phyloP scores from a whole-genome alignment of 805 yeast species.

The Candida incommunis region DNA sequence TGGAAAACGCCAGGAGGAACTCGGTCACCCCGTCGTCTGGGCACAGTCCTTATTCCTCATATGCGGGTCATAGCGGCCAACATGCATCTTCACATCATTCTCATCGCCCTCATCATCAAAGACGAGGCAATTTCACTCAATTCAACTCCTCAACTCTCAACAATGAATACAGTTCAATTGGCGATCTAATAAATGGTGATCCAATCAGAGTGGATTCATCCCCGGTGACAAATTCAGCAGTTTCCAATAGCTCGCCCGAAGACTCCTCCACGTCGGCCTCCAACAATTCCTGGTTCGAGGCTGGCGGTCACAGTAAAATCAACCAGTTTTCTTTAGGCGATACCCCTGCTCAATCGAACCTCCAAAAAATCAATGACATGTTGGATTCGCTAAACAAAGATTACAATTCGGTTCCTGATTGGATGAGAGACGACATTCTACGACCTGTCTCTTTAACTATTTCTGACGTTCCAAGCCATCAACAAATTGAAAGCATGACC shows the following conservation, averaged over 20 bases:
- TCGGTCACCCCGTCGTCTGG: not conserved
- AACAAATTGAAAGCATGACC: not conserved
- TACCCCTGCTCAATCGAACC: not conserved
- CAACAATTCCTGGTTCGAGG: not conserved
- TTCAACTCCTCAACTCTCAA: not conserved
- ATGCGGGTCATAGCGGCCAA: not conserved
- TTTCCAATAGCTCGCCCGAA: constrained; percentile 1
- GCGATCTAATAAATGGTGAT: not conserved
- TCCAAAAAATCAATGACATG: not conserved
- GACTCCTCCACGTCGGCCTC: not conserved
- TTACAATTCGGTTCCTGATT: constrained; percentile 3
- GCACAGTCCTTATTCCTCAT: not conserved
- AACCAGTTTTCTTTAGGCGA: not conserved
- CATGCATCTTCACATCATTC: not conserved
- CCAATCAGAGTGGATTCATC: not conserved
- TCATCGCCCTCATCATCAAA: not conserved
- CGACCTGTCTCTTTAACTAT: not conserved
- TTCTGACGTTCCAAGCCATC: not conserved
- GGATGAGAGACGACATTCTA: constrained; percentile 4
- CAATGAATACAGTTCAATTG: not conserved
- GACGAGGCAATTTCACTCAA: not conserved
- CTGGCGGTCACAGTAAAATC: not conserved
- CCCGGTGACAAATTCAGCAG: not conserved
- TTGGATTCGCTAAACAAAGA: constrained; percentile 2
- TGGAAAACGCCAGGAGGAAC: not conserved